These are phyloP conservation scores for Aureobasidium zeae DNA, from an alignment of 2,329 filamentous ascomycete genomes.

Conservation along the genomic window DNA sequence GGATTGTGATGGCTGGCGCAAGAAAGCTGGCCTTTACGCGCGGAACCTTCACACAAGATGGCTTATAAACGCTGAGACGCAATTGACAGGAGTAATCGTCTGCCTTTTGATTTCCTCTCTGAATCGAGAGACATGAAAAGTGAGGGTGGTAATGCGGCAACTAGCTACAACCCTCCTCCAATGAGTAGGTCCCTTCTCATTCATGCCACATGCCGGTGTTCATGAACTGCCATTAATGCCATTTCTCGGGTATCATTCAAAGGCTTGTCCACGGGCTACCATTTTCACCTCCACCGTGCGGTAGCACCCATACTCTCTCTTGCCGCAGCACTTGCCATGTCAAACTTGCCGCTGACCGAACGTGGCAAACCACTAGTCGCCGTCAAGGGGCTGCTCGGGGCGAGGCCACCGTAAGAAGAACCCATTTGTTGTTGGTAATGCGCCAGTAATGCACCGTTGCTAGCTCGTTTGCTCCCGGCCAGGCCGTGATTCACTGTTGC, in stretches of 20 bases:
- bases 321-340: constrained; percentile 23
- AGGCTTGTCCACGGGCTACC: background rate
- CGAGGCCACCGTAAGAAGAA: background rate
- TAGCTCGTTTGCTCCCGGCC: constrained; percentile 23
- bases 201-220: constrained; percentile 10
- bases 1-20: no score
- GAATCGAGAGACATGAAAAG: background rate
- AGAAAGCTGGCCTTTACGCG: no score
- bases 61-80: background rate
- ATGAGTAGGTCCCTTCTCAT: no score
- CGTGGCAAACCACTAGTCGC: constrained; percentile 16
- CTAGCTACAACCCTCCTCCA: no score
- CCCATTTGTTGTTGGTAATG: constrained; percentile 11
- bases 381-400: constrained; percentile 2
- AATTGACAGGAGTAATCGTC: no score
- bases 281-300: constrained; percentile 14
- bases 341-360: constrained; percentile 16
- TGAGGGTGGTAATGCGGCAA: constrained; percentile 1
- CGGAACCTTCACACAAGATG: no score
- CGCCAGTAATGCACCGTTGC: constrained; percentile 21
- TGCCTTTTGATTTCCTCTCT: background rate
- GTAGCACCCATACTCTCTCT: constrained; percentile 22
- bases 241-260: background rate
- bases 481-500: constrained; percentile 14
- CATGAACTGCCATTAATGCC: constrained; percentile 10